A percentile compares a stretch with the other conserved stretches of the same genome.
Conservation (phyloP, 73 alveolate species). For the Symbiodinium natans region DNA sequence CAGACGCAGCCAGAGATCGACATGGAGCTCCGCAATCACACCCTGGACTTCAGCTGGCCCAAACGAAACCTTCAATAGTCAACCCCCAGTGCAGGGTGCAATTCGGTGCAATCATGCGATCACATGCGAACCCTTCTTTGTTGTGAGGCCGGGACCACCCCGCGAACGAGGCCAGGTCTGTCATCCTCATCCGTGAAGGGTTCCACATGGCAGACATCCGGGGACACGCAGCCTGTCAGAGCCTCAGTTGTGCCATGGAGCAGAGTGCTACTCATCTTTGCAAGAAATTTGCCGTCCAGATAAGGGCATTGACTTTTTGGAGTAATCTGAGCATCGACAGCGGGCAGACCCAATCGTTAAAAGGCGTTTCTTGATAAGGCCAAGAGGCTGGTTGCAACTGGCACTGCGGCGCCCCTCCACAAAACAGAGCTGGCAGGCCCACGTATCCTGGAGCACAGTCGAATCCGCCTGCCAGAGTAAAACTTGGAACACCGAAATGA, state of each 20-base stretch:
- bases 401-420: constrained; percentile 15
- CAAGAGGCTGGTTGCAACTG: background rate
- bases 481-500: no score
- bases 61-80: constrained; percentile 38
- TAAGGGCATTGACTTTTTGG: no score
- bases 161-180: constrained; percentile 28
- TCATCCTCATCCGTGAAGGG: constrained; percentile 62
- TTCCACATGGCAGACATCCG: constrained; percentile 61
- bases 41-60: constrained; percentile 74
- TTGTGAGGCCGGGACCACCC: constrained; percentile 6
- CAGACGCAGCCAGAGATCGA: constrained; percentile 34
- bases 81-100: no score
- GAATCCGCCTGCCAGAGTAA: constrained; percentile 7
- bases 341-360: no score
- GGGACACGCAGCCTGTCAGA: constrained; percentile 54
- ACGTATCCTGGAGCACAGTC: constrained; percentile 62
- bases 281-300: no score
- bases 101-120: no score
- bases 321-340: no score
- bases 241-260: background rate
- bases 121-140: no score
- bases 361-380: no score
- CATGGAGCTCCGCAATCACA: constrained; percentile 51
- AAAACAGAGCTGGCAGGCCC: constrained; percentile 14
- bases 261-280: background rate